Percentiles rank a stretch among this genome's conserved stretches.
Evolutionary conservation across 169 alveolate genomes (phyloP).

Genomic region (Sarcocystis neurona): DNA sequence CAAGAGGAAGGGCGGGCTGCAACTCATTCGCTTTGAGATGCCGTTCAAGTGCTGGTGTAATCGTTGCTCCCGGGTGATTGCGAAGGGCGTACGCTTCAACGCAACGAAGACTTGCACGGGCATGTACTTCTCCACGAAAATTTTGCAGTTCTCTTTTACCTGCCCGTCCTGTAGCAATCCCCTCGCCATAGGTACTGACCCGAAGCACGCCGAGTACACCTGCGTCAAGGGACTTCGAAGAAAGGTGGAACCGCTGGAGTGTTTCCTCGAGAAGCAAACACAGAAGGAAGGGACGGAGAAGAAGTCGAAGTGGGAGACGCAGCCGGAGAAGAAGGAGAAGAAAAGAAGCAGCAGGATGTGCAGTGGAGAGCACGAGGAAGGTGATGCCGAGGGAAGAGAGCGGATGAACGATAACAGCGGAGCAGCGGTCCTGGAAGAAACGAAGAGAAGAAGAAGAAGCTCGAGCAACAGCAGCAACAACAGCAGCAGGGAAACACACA

Average conservation of each 20-base stretch:
- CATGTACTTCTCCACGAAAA: conserved; percentile 73
- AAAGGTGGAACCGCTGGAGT: conserved; percentile 68
- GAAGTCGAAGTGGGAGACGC: too few relatives aligned
- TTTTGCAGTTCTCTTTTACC: conserved; percentile 77
- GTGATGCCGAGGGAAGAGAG: too few relatives aligned
- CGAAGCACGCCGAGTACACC: conserved; percentile 76
- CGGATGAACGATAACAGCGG: too few relatives aligned
- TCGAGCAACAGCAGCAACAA: too few relatives aligned
- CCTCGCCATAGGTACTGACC: conserved; percentile 80
- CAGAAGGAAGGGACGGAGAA: too few relatives aligned
- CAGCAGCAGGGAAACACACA: too few relatives aligned
- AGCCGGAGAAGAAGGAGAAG: too few relatives aligned
- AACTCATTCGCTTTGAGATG: conserved; percentile 79
- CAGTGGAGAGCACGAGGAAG: too few relatives aligned
- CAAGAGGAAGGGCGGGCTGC: conserved; percentile 50
- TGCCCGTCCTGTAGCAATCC: conserved; percentile 74
- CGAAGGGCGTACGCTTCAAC: conserved; percentile 84
- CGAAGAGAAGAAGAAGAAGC: too few relatives aligned
- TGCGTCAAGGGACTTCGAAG: conserved; percentile 77
- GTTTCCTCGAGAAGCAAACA: too few relatives aligned
- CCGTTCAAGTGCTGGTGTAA: conserved; percentile 80
- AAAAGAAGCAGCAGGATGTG: too few relatives aligned
- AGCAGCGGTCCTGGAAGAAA: too few relatives aligned
- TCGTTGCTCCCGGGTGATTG: conserved; percentile 73
- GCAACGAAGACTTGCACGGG: conserved; percentile 80